Evolutionary conservation across 192 early-diverging fungal species (phyloP).

Genomic region (Gamsiella multidivaricata): DNA sequence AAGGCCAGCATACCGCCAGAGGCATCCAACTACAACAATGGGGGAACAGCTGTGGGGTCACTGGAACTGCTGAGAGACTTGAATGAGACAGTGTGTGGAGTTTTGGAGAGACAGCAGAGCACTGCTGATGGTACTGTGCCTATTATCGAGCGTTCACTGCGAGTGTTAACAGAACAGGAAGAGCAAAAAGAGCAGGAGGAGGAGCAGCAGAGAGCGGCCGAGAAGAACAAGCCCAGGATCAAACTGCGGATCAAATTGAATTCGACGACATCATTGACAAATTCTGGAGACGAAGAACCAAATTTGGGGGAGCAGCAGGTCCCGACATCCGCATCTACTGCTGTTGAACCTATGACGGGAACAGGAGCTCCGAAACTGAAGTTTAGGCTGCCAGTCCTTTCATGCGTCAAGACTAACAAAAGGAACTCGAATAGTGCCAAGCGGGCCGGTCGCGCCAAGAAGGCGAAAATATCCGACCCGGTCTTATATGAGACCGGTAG

Average conservation of each 20-base stretch:
- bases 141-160: background rate
- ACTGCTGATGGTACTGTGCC: too few species aligned
- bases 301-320: constrained; percentile 15
- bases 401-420: constrained; percentile 3
- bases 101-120: constrained; percentile 3
- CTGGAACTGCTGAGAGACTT: constrained; percentile 19
- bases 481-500: constrained; percentile 4
- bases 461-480: background rate
- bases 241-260: constrained; percentile 39
- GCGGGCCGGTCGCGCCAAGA: background rate
- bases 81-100: background rate
- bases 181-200: background rate
- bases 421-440: background rate
- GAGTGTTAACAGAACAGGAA: constrained; percentile 5
- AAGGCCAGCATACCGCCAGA: constrained; percentile 30
- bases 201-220: background rate
- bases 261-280: constrained; percentile 12
- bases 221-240: constrained; percentile 24
- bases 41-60: constrained; percentile 8
- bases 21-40: background rate
- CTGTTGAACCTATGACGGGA: too few species aligned
- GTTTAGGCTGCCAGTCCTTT: constrained; percentile 17
- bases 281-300: constrained; percentile 31
- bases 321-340: constrained; percentile 14
- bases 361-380: constrained; percentile 24